Base-by-base conservation (phyloP, 2,329 filamentous ascomycete genomes). In the Mycosphaerella sp. region DNA sequence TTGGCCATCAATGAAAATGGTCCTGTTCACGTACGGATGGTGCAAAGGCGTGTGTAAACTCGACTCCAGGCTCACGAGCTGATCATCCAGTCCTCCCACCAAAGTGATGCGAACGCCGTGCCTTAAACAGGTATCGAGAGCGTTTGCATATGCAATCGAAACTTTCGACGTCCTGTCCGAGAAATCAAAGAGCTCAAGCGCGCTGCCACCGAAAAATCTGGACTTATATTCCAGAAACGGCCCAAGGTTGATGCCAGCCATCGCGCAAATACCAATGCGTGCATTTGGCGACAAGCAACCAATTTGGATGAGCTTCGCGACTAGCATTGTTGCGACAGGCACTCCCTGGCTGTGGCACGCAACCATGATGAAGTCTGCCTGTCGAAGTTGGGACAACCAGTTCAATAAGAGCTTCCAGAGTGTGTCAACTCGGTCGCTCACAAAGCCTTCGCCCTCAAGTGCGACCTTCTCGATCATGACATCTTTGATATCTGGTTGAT, bases 281-380 rank as follows among this genome's bases (percentile, higher is more conserved):
- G 86, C 80, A 11, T 67, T 54, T 40, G 81, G 80, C 11, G 83
- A 84, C 31, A 97, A 80, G 61, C 93, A 88, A 1, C 91, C 91
- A 55, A 96, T 84, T 50, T 93, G 86, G 51, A 98, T 91, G 41
- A 98, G 77, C 70, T 95, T 96, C 4, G 91, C 89, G 4, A 97
- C 78, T 3, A 98, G 78, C 84, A 96, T 96, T 56, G 95, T 80
- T 5, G 87, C 86, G 0, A 98, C 93, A 0, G 93, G 93, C 0
- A 97, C 93, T 21, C 93, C 93, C 70, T 98, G 93, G 2, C 89
- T 95, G 70, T 98, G 93, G 56, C 90, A 95, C 2, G 89, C 89
- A n/a, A 98, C 76, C 39, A 98, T 72, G 41, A 98, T 85, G 57
- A 97, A 85, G 70, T 98, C 93, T 0, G 93, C 91, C 50, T 80